Evolutionary conservation across 805 yeast species (phyloP), one percentile per base, ranked within the genome.

Genomic region (Geotrichum ghanense): DNA sequence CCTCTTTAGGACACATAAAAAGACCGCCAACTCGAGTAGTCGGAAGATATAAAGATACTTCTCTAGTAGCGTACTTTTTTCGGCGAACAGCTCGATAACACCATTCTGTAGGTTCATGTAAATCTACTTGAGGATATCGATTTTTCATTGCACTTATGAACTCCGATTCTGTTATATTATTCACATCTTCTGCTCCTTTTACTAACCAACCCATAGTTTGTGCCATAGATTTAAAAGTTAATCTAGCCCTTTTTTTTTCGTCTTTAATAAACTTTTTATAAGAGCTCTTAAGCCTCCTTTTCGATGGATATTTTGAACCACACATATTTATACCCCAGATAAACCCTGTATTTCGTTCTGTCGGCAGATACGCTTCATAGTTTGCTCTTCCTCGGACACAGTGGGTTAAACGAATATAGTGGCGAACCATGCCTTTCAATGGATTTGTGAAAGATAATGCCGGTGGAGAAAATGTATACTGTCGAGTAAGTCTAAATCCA

Each of bases 31-130:
- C 75, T 64, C 75, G 75, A 1, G 81, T 71, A 23, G 69, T 64
- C 0, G 86, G 85, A 14, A 76, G 63, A 54, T 71, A 78, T 14
- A 76, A 56, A 3, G 70, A 62, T 37, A 72, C 45, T 20, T 68
- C 61, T 48, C 77, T 61, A 4, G 59, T 56, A 1, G 76, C 75
- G 55, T 76, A 80, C 52, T 75, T 72, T 55, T 73, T 72, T 37
- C 79, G 66, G 53, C 88, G 69, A 60, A 76, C 83, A 48, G 80
- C 58, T 48, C 79, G 76, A 54, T 71, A 79, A 49, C 84, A 79
- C 10, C 61, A 45, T 17, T 66, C 47, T 67, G 37, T 16, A 21
- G 40, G 51, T 49, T 3, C 50, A 19, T 3, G 50, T 26, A 19
- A 3, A 40, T 52, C 49, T 57, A 58, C 22, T n/a, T 22, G 40